Evolutionary conservation across 768 basidiomycete genomes (phyloP), one percentile per base, ranked within the genome.

Genomic region (Mycena indigotica): DNA sequence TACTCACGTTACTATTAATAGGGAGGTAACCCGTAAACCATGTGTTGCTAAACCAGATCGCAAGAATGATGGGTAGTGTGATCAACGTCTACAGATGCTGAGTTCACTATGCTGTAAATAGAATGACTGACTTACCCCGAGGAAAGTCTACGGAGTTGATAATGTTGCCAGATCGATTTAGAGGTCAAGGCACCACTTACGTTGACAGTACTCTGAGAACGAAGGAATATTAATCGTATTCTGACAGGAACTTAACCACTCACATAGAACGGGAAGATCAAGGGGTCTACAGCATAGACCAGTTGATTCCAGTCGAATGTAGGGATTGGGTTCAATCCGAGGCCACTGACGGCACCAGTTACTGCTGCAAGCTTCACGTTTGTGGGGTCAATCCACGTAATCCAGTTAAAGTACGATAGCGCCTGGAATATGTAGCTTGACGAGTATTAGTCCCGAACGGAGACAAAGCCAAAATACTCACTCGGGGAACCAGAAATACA

Each of bases 11-110:
- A 29, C 72, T 78, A 28, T 70, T 63, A 65, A 78, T 75, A 28
- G 76, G 77, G 49, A 77, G 62, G 60, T 74, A 77, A 17, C 60
- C 64, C 3, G 70, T 70, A 62, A 73, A 69, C 72, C 73, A 79
- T 19, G 73, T 69, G 40, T 78, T 79, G 19, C 66, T 48, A 44
- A 48, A 58, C 61, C 61, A 62, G 5, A 62, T 3, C 1, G 61
- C 61, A 1, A 28, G 49, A 16, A 62, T 57, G 2, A 58, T 55
- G 10, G 61, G 61, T 16, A 62, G 21, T 0, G 52, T 55, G 50
- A 60, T 51, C n/a, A 52, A 2, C 2, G 50, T 28, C 60, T 61
- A 29, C 17, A 25, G 26, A 8, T 21, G 13, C 41, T 44, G 1
- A 19, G 10, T 15, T 19, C 21, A 6, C 16, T 19, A 0, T 23